Base-by-base conservation (phyloP, 169 alveolate genomes). In the Fabrea salina region DNA sequence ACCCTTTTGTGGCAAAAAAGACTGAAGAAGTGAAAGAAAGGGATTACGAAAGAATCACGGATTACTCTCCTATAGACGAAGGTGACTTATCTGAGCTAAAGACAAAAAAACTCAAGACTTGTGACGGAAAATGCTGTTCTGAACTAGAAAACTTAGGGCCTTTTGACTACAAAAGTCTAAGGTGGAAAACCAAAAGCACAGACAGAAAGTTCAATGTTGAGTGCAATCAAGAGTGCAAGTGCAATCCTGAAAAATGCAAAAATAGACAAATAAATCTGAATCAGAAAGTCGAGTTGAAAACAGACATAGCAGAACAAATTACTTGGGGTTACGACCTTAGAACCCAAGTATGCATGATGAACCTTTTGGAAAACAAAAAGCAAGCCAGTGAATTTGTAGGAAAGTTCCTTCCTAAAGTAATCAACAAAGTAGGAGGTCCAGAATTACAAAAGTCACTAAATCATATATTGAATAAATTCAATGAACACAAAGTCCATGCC, bases 281-380 rank as follows among this genome's bases (percentile, higher is more conserved):
- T 44, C 68, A 90, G 54, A 71, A 84, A 72, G 79, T 84, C 50
- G 33, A 57, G 50, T 74, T 87, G n/a, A 87, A 81, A 43, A 22
- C 35, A 8, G 95, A 93, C 78, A 90, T 89, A 4, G 83, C 79
- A 79, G 97, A 91, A 84, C 89, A 83, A 37, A 61, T 83, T 35
- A 75, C 92, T 67, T 93, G 97, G 95, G 97, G 97, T 4, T 82
- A 91, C 25, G 97, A 93, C 80, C 59, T 86, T 49, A 86, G 80
- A 79, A 91, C 97, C 0, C 81, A 88, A 27, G 75, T 85, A 43
- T 89, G 90, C 64, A 79, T 93, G n/a, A 80, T 88, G 75, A 47
- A 82, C 61, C 95, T 94, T 22, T 81, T 82, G 51, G 86, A 88
- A 43, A 59, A 44, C 11, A 75, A 79, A 32, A 44, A 81, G 40